Evolutionary conservation across 1,284 basidiomycete species (phyloP), one percentile per base, ranked within the genome.

Genomic region (Ganoderma sinense): DNA sequence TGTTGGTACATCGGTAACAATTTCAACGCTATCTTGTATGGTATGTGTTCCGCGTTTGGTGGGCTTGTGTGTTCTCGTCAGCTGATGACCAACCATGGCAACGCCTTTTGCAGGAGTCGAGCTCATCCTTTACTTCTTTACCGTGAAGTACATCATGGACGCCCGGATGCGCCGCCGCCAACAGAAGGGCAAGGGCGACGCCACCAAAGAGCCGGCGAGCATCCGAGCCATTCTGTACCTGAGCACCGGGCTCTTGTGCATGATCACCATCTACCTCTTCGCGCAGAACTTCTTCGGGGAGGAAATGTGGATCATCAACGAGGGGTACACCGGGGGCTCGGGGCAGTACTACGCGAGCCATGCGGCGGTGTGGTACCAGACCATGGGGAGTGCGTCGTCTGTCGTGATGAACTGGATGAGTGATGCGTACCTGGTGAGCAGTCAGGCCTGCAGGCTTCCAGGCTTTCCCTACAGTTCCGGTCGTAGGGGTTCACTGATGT

Each of bases 261-360:
- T 74, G 58, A 69, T 71, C 62, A 74, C 73, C 39, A 66, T 75
- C 20, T 70, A 64, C 48, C 62, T 71, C 65, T 40, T 70, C 43
- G 64, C 70, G 1, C 66, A 75, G 29, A 61, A 61, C 6, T 62
- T 70, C 16, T 75, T 75, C 51, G 73, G 68, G 13, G 61, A 74
- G 58, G 67, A 70, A 58, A 73, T 73, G 74, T 75, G 73, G 73
- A 69, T 75, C 36, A 70, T 69, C 14, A 64, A 75, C 51, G 62
- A 41, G 3, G 53, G 68, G 63, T 73, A 74, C 51, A 65, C 69
- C 2, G 72, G 74, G 16, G 74, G 74, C n/a, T 64, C 65, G 18
- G 67, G 36, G 0, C 45, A 51, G 40, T 74, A 72, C 33, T 59
- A 70, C 11, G 67, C 40, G 10, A 65, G 64, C 39, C 60, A 69